phyloP scores from a whole-genome alignment of 2,329 filamentous ascomycete species.

The Fusarium sp. region DNA sequence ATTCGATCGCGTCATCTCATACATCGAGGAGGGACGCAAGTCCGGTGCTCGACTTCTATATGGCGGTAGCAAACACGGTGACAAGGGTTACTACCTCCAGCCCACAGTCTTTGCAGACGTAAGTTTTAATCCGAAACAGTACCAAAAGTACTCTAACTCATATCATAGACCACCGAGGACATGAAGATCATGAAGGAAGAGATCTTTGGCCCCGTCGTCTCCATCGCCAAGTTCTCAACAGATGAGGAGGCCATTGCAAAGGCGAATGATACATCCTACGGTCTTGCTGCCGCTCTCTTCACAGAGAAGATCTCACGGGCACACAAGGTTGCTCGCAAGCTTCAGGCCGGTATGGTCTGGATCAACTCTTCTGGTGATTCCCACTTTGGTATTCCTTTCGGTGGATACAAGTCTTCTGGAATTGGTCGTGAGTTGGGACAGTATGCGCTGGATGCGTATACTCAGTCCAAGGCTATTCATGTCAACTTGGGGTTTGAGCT shows the following conservation, averaged over 20 bases:
- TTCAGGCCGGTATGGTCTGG: constrained; percentile 64
- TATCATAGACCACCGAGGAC: constrained; percentile 40
- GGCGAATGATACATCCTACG: constrained; percentile 62
- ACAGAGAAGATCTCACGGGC: constrained; percentile 62
- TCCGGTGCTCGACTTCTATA: constrained; percentile 70
- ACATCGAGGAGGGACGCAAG: constrained; percentile 72
- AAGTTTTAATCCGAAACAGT: neutral
- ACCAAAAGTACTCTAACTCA: constrained; percentile 38
- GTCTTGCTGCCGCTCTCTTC: constrained; percentile 67
- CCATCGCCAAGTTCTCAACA: constrained; percentile 44
- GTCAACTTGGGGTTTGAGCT: constrained; percentile 41
- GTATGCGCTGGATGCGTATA: constrained; percentile 47
- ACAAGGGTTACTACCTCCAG: constrained; percentile 46
- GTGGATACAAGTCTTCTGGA: constrained; percentile 45
- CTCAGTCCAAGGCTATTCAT: constrained; percentile 45
- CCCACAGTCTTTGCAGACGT: constrained; percentile 48
- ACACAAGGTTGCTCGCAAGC: constrained; percentile 58
- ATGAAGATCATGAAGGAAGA: constrained; percentile 49
- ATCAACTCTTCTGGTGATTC: constrained; percentile 51
- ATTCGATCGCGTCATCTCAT: constrained; percentile 73
- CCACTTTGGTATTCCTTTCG: constrained; percentile 48
- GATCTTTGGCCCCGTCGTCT: constrained; percentile 49
- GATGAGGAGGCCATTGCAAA: constrained; percentile 44
- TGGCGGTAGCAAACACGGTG: constrained; percentile 44
- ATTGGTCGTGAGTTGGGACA: constrained; percentile 45